Percentiles rank a stretch among this genome's conserved stretches.
phyloP scores from a whole-genome alignment of 2,329 filamentous ascomycete genomes.

The Alternaria viburni region DNA sequence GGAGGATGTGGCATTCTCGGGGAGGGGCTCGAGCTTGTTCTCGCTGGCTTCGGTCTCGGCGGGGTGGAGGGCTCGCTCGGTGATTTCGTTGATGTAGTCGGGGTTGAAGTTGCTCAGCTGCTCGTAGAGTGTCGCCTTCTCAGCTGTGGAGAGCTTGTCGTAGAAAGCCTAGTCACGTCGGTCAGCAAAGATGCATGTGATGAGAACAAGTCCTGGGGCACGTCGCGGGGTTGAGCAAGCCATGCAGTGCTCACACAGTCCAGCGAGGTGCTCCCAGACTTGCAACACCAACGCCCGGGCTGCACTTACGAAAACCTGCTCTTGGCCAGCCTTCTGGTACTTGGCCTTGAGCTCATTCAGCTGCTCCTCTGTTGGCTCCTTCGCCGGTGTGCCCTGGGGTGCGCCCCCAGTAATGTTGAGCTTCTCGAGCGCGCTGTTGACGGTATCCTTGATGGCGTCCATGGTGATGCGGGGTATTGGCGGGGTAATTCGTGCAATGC shows the following conservation, averaged over 20 bases:
- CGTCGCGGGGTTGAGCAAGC: neutral
- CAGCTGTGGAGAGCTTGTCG: constrained; percentile 73
- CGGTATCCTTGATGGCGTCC: constrained; percentile 50
- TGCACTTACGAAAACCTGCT: constrained; percentile 70
- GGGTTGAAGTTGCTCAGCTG: constrained; percentile 86
- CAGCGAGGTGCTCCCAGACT: constrained; percentile 2
- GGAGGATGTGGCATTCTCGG: constrained; percentile 83
- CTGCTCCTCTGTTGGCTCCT: constrained; percentile 68
- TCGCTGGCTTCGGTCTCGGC: constrained; percentile 64
- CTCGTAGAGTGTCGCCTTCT: constrained; percentile 79
- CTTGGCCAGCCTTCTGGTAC: constrained; percentile 77
- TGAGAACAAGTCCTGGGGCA: neutral
- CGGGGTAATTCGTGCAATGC: constrained; percentile 8
- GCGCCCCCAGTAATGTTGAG: constrained; percentile 48
- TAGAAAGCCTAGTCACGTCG: constrained; percentile 66
- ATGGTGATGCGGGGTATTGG: constrained; percentile 38
- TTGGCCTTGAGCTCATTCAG: constrained; percentile 72
- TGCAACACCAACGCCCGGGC: neutral
- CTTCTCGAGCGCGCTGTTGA: constrained; percentile 52
- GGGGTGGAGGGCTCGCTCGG: constrained; percentile 80
- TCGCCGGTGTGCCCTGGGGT: constrained; percentile 44
- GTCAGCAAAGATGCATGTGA: neutral
- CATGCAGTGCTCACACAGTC: neutral
- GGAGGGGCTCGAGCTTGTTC: constrained; percentile 78
- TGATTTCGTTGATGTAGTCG: constrained; percentile 84